Percentiles rank a stretch among this genome's conserved stretches.
These are phyloP conservation scores for Capsicum rhomboideum DNA, from an alignment of 257 asterid genomes.

Conservation along the genomic window DNA sequence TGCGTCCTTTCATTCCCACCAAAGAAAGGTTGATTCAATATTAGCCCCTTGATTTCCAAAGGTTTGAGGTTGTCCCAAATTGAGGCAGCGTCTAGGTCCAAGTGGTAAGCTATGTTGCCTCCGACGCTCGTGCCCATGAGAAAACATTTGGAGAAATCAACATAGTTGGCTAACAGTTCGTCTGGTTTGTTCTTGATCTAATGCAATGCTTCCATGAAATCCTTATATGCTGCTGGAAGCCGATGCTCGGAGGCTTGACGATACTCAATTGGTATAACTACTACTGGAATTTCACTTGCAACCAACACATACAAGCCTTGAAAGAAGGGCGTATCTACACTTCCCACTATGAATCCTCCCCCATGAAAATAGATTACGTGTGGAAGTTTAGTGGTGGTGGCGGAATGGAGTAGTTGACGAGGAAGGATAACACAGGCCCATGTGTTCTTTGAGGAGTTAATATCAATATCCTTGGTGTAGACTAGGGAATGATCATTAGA, in stretches of 20 bases:
- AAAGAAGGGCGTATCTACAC: neutral
- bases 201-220: slow-evolving; percentile 9
- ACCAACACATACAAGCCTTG: slow-evolving; percentile 1
- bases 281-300: slow-evolving; percentile 7
- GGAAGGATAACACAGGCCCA: slow-evolving; percentile 11
- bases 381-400: slow-evolving; percentile 3
- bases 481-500: neutral
- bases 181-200: slow-evolving; percentile 11
- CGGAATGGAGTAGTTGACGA: neutral
- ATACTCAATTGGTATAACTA: slow-evolving; percentile 14
- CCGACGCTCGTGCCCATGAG: slow-evolving; percentile 24
- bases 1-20: neutral
- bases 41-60: neutral
- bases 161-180: slow-evolving; percentile 9
- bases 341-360: slow-evolving; percentile 15
- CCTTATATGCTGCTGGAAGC: slow-evolving; percentile 26
- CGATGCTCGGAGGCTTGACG: slow-evolving; percentile 23
- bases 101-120: slow-evolving; percentile 13
- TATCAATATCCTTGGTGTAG: slow-evolving; percentile 9
- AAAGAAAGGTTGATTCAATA: neutral
- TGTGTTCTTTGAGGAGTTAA: slow-evolving; percentile 8
- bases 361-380: slow-evolving; percentile 20
- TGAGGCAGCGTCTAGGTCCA: neutral
- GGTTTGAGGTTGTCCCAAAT: neutral
- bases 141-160: slow-evolving; percentile 12